Conservation (phyloP, 768 basidiomycete species). For the Pleurotus platypus region DNA sequence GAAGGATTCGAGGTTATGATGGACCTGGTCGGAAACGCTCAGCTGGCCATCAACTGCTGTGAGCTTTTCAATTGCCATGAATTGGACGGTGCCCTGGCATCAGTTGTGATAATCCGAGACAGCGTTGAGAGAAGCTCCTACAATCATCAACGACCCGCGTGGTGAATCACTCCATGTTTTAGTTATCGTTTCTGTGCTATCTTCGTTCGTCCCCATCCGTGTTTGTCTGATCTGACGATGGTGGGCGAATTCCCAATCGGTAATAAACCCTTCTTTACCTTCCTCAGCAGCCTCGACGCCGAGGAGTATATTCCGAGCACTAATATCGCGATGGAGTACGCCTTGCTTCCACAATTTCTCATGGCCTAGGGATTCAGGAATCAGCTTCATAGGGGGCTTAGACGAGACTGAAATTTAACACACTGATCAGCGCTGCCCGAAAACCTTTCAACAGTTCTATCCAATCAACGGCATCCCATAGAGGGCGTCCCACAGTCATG, state of each 20-base stretch:
- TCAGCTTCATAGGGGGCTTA: background rate
- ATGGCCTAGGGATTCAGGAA: background rate
- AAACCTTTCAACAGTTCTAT: conserved; percentile 13
- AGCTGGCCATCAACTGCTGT: background rate
- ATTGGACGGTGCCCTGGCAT: conserved; percentile 6
- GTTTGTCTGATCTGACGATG: too few species aligned
- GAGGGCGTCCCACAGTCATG: conserved; percentile 12
- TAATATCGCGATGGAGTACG: conserved; percentile 6
- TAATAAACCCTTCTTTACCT: conserved; percentile 1
- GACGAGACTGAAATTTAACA: background rate
- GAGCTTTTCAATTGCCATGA: conserved; percentile 4
- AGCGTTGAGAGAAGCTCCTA: background rate
- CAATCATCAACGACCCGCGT: background rate
- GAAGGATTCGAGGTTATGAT: conserved; percentile 9
- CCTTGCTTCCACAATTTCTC: background rate
- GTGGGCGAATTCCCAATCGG: background rate
- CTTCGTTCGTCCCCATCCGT: background rate
- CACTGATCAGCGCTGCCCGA: conserved; percentile 12
- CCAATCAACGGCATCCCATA: conserved; percentile 16
- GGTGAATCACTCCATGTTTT: background rate
- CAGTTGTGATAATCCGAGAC: background rate
- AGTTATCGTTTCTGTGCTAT: background rate
- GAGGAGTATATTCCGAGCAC: conserved; percentile 2
- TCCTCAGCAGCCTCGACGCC: background rate
- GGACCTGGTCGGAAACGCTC: background rate